Base-by-base conservation (phyloP, 1,284 basidiomycete species). In the Rugosomyces carneus region DNA sequence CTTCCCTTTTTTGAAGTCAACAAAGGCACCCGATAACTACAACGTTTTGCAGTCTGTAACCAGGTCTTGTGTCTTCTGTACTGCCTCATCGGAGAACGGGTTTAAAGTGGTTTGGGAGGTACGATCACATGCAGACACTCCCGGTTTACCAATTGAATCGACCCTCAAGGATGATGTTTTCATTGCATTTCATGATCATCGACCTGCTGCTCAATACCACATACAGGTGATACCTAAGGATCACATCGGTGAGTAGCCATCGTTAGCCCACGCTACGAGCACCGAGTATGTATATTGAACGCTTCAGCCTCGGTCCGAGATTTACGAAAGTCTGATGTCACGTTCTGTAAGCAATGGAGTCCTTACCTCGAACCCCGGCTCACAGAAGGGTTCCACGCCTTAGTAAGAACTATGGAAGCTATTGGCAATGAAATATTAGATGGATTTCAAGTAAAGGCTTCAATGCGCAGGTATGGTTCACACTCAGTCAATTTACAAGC, bases 91-190 rank as follows among this genome's bases (percentile, higher is more conserved):
- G 19, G 69, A 74, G 42, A 76, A 70, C 9, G 81, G 79, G 1
- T 89, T 88, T 58, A 63, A 73, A 34, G 62, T 88, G 18, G 61
- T 81, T 0, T 77, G 75, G 53, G 76, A 86, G 75, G 83, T 78
- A 45, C 10, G n/a, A n/a, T n/a, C n/a, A n/a, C n/a, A n/a, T n/a
- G n/a, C n/a, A n/a, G n/a, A n/a, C n/a, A n/a, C n/a, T n/a, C n/a
- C n/a, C n/a, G n/a, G n/a, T n/a, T n/a, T 40, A 40, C 21, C 27
- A n/a, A 37, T 27, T 37, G n/a, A 23, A n/a, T n/a, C 29, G 27
- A 23, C 9, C 16, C 35, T 23, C 27, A 44, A 86, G 82, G 74
- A 83, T 54, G 71, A 76, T 0, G 52, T 63, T 2, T 78, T 79
- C 51, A 66, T 84, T 10, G 84, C 77, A 11, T 89, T 89, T 56